Conservation (phyloP, 176 grass and related monocot genomes). For the Zizania latifolia region DNA sequence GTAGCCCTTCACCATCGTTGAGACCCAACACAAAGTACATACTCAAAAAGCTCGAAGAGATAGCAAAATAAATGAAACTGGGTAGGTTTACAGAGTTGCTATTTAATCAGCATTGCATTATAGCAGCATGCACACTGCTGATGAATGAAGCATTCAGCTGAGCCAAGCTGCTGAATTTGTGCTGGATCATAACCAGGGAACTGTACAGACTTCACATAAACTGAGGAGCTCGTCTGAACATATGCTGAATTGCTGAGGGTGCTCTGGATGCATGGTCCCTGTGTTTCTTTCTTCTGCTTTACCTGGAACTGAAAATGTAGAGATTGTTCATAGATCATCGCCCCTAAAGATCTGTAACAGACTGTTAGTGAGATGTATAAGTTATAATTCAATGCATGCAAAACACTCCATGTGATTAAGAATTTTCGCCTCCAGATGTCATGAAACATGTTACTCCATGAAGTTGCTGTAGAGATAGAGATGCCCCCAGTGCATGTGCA, state of each 20-base stretch:
- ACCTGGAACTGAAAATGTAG: neutral
- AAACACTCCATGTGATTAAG: neutral
- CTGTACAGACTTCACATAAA: constrained; percentile 7
- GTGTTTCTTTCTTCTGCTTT: neutral
- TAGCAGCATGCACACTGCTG: neutral
- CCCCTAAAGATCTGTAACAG: neutral
- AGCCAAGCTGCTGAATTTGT: neutral
- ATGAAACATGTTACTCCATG: neutral
- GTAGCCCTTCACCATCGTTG: constrained; percentile 66
- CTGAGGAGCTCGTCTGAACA: neutral
- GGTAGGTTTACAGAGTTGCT: constrained; percentile 5
- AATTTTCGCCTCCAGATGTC: neutral
- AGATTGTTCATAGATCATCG: neutral
- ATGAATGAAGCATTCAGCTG: neutral
- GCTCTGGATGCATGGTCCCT: neutral
- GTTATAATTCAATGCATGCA: neutral
- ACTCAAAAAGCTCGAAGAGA: constrained; percentile 55
- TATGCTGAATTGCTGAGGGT: neutral
- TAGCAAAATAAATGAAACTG: constrained; percentile 27
- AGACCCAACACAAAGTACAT: constrained; percentile 56
- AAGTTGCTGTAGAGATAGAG: neutral
- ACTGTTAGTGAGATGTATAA: neutral
- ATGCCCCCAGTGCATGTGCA: neutral
- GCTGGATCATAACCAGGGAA: neutral
- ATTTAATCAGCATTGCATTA: constrained; percentile 10